A percentile compares a stretch with the other conserved stretches of the same genome.
phyloP scores from a whole-genome alignment of 768 basidiomycete genomes.

The Termitomyces sp. region DNA sequence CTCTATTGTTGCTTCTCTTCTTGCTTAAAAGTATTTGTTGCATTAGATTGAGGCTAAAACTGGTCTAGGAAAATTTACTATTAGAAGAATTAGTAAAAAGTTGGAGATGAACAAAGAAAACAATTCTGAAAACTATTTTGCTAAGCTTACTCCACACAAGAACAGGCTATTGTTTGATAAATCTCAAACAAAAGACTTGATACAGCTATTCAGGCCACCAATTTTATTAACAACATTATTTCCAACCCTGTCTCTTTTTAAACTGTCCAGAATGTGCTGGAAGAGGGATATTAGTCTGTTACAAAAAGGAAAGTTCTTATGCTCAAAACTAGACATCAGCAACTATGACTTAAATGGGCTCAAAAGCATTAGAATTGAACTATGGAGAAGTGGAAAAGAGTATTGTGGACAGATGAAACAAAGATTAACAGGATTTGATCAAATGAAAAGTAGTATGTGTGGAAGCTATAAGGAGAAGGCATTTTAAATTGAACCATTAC shows the following conservation, averaged over 20 bases:
- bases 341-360: background rate
- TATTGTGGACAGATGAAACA: no score
- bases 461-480: background rate
- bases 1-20: no score
- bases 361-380: no score
- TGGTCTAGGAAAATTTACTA: no score
- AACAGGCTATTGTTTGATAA: background rate
- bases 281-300: no score
- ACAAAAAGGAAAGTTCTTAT: background rate
- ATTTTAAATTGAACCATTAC: background rate
- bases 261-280: background rate
- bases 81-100: no score
- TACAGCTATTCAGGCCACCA: no score
- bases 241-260: background rate
- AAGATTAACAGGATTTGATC: background rate
- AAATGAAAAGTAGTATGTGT: no score
- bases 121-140: background rate
- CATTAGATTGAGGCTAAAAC: no score
- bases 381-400: no score
- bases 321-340: background rate
- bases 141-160: background rate
- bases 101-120: no score
- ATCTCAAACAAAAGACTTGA: background rate
- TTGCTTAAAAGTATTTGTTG: no score
- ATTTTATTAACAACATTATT: background rate